Percentiles rank a stretch among this genome's conserved stretches.
Conservation (phyloP, 2,329 filamentous ascomycete genomes). For the Ophiostoma triangulosporum region DNA sequence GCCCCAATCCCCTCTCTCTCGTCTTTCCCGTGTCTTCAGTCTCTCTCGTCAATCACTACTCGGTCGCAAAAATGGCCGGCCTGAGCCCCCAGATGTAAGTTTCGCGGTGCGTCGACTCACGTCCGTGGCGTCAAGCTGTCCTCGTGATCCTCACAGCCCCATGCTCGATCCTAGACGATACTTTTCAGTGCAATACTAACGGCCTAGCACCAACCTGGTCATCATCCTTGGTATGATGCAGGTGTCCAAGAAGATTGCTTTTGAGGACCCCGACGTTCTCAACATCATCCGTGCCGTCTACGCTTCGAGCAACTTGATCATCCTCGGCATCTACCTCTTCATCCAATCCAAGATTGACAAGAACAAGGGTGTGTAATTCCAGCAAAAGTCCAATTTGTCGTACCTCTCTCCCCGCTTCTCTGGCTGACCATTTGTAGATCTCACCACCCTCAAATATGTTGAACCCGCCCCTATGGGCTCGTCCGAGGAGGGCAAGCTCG, state of each 20-base stretch:
- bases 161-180: background rate
- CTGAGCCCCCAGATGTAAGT: constrained; percentile 53
- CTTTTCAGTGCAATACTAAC: constrained; percentile 12
- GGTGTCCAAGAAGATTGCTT: constrained; percentile 87
- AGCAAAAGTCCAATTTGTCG: too few species aligned
- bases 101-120: background rate
- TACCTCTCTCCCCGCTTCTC: background rate
- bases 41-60: background rate
- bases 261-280: constrained; percentile 62
- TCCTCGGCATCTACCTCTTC: constrained; percentile 72
- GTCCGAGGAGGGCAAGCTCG: constrained; percentile 85
- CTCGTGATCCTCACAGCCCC: background rate
- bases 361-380: constrained; percentile 64
- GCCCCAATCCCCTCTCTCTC: background rate
- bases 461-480: constrained; percentile 90
- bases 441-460: constrained; percentile 97
- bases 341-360: constrained; percentile 76
- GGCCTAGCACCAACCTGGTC: constrained; percentile 69
- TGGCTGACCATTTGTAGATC: constrained; percentile 38
- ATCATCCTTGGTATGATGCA: constrained; percentile 98
- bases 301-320: constrained; percentile 60
- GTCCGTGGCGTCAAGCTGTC: background rate
- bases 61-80: constrained; percentile 37
- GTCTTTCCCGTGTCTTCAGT: background rate
- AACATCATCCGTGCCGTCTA: constrained; percentile 43